Evolutionary conservation across 2,329 filamentous ascomycete genomes (phyloP).

Genomic region (Paradendryphiella salina): DNA sequence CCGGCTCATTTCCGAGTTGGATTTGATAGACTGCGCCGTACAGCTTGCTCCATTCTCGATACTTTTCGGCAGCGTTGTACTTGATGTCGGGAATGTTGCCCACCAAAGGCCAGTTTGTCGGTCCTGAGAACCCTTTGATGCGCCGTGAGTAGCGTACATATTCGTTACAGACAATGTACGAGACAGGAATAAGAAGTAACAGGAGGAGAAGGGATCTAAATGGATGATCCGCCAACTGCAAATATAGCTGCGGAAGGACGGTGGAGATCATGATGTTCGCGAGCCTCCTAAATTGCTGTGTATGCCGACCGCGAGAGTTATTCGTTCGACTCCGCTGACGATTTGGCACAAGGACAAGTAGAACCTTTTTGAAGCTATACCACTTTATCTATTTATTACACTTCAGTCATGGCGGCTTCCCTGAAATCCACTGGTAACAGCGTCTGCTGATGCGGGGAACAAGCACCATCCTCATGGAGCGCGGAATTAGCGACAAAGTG

Average conservation of each 20-base stretch:
- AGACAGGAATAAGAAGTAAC: constrained; percentile 35
- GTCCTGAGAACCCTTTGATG: constrained; percentile 47
- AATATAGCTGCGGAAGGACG: constrained; percentile 29
- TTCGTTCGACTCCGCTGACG: too few species aligned
- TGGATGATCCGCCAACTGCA: constrained; percentile 30
- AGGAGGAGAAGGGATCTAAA: constrained; percentile 28
- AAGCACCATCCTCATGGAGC: background rate
- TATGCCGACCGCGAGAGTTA: background rate
- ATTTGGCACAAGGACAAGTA: too few species aligned
- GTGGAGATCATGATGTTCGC: constrained; percentile 34
- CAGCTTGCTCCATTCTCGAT: constrained; percentile 49
- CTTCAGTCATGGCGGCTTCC: background rate
- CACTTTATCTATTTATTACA: background rate
- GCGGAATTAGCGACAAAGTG: constrained; percentile 23
- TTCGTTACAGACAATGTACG: constrained; percentile 47
- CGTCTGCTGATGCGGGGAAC: constrained; percentile 24
- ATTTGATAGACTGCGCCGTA: constrained; percentile 53
- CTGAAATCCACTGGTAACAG: background rate
- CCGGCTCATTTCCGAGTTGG: constrained; percentile 52
- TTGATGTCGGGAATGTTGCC: constrained; percentile 51
- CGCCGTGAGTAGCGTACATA: constrained; percentile 41
- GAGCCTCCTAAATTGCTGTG: background rate
- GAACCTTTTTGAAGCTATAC: background rate
- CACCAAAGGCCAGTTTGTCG: constrained; percentile 46
- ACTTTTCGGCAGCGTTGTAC: constrained; percentile 50